Evolutionary conservation across 1,284 basidiomycete genomes (phyloP).

Genomic region (Phlebopus sp.): DNA sequence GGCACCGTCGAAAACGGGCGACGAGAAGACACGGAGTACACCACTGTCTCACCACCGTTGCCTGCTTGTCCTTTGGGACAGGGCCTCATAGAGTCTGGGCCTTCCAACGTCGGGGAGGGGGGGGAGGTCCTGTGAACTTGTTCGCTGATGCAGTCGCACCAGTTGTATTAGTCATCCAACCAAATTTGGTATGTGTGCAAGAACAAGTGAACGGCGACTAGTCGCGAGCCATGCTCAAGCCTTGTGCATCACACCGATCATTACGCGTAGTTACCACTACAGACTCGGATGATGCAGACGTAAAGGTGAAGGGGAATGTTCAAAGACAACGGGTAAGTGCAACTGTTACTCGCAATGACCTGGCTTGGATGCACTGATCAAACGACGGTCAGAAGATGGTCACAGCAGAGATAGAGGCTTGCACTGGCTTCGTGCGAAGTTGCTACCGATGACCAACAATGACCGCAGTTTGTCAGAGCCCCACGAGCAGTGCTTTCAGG

Average conservation of each 20-base stretch:
- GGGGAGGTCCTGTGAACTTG: too few relatives aligned
- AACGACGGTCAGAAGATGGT: too few relatives aligned
- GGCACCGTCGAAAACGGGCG: conserved; percentile 2
- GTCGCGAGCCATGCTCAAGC: conserved; percentile 4
- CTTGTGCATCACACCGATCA: conserved; percentile 5
- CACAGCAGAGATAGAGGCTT: too few relatives aligned
- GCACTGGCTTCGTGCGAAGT: conserved; percentile 6
- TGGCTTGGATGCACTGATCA: too few relatives aligned
- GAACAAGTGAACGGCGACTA: conserved; percentile 1
- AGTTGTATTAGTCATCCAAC: background rate
- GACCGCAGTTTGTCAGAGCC: conserved; percentile 7
- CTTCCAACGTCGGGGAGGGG: too few relatives aligned
- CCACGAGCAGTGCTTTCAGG: conserved; percentile 11
- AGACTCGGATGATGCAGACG: background rate
- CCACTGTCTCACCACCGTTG: background rate
- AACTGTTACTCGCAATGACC: too few relatives aligned
- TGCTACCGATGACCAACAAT: conserved; percentile 1
- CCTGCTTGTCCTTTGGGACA: background rate
- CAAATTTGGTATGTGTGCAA: conserved; percentile 8
- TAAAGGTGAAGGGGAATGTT: background rate
- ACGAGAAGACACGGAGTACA: background rate
- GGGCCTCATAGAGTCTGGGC: too few relatives aligned
- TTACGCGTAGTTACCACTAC: conserved; percentile 6
- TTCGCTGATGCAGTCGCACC: too few relatives aligned
- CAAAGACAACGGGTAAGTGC: too few relatives aligned